phyloP scores from a whole-genome alignment of 192 early-diverging fungal genomes.

The Entomortierella chlamydospora region DNA sequence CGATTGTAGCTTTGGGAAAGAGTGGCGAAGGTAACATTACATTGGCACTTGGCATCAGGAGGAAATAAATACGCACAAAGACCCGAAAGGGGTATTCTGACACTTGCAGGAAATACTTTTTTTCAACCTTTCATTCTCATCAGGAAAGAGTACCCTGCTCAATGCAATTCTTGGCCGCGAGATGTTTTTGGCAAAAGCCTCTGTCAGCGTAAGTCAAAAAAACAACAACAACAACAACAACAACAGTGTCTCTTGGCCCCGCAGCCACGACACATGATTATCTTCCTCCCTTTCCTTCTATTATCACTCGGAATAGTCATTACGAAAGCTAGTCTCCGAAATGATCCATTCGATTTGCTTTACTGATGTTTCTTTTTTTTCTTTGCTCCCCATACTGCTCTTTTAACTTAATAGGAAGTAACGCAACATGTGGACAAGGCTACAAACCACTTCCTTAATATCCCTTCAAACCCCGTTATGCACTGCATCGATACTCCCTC shows the following conservation, averaged over 20 bases:
- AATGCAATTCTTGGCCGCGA: conserved; percentile 57
- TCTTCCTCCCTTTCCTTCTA: no score
- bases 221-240: not conserved
- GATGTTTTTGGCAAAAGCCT: conserved; percentile 54
- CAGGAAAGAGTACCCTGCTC: conserved; percentile 61
- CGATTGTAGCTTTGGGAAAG: conserved; percentile 49
- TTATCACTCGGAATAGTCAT: no score
- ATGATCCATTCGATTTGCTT: no score
- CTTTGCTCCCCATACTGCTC: not conserved
- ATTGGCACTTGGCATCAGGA: no score
- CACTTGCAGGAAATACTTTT: not conserved
- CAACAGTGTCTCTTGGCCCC: not conserved
- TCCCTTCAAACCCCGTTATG: conserved; percentile 47
- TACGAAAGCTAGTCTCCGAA: no score
- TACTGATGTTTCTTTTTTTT: no score
- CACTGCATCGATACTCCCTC: conserved; percentile 59
- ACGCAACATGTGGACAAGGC: conserved; percentile 53
- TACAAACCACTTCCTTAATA: conserved; percentile 50
- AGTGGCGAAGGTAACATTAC: conserved; percentile 42
- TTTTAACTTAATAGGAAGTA: conserved; percentile 40
- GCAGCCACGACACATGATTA: not conserved
- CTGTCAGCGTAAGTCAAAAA: conserved; percentile 48
- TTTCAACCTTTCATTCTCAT: not conserved
- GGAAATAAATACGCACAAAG: no score
- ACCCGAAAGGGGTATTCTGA: no score